phyloP scores from a whole-genome alignment of 176 grass and related monocot genomes.

The Otatea glauca region DNA sequence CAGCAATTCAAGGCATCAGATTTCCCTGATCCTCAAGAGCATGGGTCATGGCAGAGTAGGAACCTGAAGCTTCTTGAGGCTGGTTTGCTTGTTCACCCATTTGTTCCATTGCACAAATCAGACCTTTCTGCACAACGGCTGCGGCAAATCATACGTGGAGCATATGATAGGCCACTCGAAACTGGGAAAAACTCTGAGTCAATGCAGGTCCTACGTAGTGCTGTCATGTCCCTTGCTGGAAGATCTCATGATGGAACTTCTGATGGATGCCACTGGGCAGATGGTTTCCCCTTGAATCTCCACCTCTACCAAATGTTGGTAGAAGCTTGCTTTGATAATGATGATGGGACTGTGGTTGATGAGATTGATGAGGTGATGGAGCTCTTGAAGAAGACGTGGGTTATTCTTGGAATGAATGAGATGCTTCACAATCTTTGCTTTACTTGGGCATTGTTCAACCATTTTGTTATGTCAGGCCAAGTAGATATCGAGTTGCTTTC shows the following conservation, averaged over 20 bases:
- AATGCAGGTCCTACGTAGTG: constrained; percentile 78
- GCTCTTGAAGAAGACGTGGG: constrained; percentile 95
- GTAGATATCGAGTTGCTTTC: constrained; percentile 85
- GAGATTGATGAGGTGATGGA: constrained; percentile 97
- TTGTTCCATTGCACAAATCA: constrained; percentile 74
- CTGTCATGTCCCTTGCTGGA: constrained; percentile 77
- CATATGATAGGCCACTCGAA: constrained; percentile 75
- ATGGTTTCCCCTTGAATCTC: constrained; percentile 92
- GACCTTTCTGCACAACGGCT: constrained; percentile 74
- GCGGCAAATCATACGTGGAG: constrained; percentile 76
- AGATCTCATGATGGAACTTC: constrained; percentile 80
- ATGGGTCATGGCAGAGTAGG: constrained; percentile 74
- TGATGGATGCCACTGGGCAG: constrained; percentile 94
- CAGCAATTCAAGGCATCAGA: constrained; percentile 96
- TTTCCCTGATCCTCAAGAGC: constrained; percentile 80
- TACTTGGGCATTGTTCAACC: constrained; percentile 91
- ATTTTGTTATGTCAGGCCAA: constrained; percentile 79
- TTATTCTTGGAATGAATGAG: constrained; percentile 85
- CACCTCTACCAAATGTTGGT: constrained; percentile 92
- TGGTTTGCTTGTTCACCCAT: constrained; percentile 78
- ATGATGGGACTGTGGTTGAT: constrained; percentile 84
- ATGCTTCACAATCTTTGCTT: constrained; percentile 97
- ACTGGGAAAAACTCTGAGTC: constrained; percentile 94
- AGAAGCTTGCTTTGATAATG: constrained; percentile 95
- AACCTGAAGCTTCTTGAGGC: constrained; percentile 93